A percentile compares a stretch with the other conserved stretches of the same genome.
phyloP scores from a whole-genome alignment of 2,329 filamentous ascomycete species.

The Pseudogymnoascus sp. region DNA sequence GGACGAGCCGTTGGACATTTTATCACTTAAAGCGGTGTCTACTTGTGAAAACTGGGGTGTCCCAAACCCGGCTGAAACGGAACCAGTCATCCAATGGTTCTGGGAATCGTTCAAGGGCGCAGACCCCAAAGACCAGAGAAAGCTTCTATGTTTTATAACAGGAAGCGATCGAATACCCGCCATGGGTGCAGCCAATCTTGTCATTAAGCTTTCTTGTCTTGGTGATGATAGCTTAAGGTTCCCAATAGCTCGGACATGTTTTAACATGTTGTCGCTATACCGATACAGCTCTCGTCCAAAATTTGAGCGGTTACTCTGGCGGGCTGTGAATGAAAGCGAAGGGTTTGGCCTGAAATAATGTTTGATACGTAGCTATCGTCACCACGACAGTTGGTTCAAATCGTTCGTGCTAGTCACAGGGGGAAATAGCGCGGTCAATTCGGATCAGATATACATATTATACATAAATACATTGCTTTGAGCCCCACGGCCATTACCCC shows the following conservation, averaged over 20 bases:
- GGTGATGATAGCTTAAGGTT: slow-evolving; percentile 68
- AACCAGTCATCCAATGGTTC: slow-evolving; percentile 74
- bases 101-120: slow-evolving; percentile 73
- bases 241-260: slow-evolving; percentile 83
- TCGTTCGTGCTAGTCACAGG: not conserved
- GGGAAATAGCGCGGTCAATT: not conserved
- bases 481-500: not conserved
- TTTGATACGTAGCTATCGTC: not conserved
- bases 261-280: slow-evolving; percentile 75
- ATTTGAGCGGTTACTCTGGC: slow-evolving; percentile 69
- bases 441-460: not conserved
- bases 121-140: slow-evolving; percentile 60
- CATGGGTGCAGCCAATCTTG: slow-evolving; percentile 71
- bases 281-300: slow-evolving; percentile 59
- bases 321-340: slow-evolving; percentile 81
- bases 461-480: slow-evolving; percentile 4
- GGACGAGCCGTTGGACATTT: slow-evolving; percentile 74
- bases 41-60: slow-evolving; percentile 73
- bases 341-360: slow-evolving; percentile 77
- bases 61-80: slow-evolving; percentile 45
- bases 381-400: not conserved
- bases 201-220: slow-evolving; percentile 67
- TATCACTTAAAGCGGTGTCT: slow-evolving; percentile 66
- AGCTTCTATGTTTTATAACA: slow-evolving; percentile 78
- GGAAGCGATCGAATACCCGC: slow-evolving; percentile 86